phyloP scores from a whole-genome alignment of 2,329 filamentous ascomycete genomes.

The Didymella lethalis region DNA sequence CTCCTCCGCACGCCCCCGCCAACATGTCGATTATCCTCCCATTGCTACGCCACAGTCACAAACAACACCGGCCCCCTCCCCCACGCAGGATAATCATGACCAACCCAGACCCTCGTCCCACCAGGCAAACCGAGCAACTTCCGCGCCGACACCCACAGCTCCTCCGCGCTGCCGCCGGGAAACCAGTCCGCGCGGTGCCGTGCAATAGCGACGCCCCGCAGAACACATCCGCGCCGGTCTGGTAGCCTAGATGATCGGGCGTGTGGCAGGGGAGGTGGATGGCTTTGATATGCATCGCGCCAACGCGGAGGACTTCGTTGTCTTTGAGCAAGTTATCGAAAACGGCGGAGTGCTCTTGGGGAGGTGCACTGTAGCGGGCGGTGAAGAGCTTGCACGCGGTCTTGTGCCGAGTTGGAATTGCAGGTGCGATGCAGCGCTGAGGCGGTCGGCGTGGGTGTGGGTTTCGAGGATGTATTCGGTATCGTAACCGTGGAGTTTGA shows the following conservation, averaged over 20 bases:
- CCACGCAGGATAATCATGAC: conserved; percentile 48
- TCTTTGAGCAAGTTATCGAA: conserved; percentile 65
- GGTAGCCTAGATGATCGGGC: conserved; percentile 67
- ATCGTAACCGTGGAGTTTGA: conserved; percentile 57
- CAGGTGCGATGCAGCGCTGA: conserved; percentile 67
- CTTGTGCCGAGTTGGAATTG: conserved; percentile 53
- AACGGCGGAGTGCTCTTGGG: conserved; percentile 54
- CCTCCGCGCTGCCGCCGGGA: conserved; percentile 46
- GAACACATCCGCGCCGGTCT: conserved; percentile 56
- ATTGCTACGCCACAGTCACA: conserved; percentile 49
- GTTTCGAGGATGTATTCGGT: conserved; percentile 67
- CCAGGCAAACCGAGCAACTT: conserved; percentile 41
- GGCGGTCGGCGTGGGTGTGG: conserved; percentile 67
- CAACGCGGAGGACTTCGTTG: conserved; percentile 62
- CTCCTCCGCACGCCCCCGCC: conserved; percentile 34
- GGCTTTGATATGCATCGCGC: conserved; percentile 55
- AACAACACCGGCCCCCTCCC: conserved; percentile 37
- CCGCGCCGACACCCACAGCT: conserved; percentile 39
- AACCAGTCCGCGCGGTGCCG: conserved; percentile 47
- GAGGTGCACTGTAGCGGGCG: conserved; percentile 57
- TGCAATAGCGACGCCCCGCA: conserved; percentile 50
- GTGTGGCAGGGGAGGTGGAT: conserved; percentile 68
- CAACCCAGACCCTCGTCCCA: conserved; percentile 44
- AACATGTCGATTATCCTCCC: conserved; percentile 47
- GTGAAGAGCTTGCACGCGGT: conserved; percentile 61